These are phyloP conservation scores for Didymosphaeria variabile DNA, from an alignment of 2,329 filamentous ascomycete genomes.

Conservation along the genomic window DNA sequence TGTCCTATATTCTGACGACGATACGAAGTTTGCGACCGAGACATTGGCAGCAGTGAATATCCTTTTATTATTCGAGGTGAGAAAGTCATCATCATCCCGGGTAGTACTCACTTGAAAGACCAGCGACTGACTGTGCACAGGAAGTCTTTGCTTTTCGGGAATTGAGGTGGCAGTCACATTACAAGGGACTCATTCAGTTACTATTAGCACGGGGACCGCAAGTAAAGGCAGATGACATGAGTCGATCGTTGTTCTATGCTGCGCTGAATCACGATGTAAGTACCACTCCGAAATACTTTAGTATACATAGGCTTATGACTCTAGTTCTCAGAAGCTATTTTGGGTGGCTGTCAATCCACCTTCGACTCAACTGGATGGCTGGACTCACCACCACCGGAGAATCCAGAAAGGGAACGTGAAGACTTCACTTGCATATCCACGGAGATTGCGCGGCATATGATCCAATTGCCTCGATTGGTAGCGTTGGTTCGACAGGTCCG, in stretches of 20 bases:
- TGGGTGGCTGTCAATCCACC: constrained; percentile 10
- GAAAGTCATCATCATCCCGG: neutral
- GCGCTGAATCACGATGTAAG: constrained; percentile 16
- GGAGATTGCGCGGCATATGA: constrained; percentile 16
- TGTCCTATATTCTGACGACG: constrained; percentile 3
- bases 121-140: neutral
- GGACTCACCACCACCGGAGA: constrained; percentile 16
- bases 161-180: constrained; percentile 17
- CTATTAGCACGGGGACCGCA: constrained; percentile 15
- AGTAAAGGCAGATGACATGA: constrained; percentile 17
- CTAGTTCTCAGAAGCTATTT: constrained; percentile 15
- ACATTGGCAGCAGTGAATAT: constrained; percentile 20
- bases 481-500: constrained; percentile 14
- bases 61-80: constrained; percentile 18
- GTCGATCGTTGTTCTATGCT: constrained; percentile 18
- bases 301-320: neutral
- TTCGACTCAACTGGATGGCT: constrained; percentile 18
- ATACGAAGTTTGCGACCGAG: constrained; percentile 10
- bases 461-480: constrained; percentile 18
- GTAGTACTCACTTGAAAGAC: neutral
- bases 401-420: constrained; percentile 1
- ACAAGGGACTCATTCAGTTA: constrained; percentile 13
- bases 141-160: constrained; percentile 11
- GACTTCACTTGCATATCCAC: constrained; percentile 3
- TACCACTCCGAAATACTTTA: neutral